These are phyloP conservation scores for Colletotrichum zoysiae DNA, from an alignment of 2,329 filamentous ascomycete genomes.

Conservation along the genomic window DNA sequence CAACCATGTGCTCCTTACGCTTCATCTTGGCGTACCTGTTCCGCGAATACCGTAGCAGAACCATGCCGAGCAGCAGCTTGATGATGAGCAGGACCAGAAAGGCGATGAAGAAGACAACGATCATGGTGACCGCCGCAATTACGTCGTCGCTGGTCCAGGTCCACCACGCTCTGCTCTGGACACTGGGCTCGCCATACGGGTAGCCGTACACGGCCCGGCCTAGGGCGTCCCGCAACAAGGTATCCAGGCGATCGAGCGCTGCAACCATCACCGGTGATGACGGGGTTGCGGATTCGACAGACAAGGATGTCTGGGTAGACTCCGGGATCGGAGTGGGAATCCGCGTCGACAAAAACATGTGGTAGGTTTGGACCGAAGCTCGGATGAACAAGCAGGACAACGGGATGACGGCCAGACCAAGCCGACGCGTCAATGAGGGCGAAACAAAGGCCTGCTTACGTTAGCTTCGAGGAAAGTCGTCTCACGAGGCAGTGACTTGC, in stretches of 20 bases:
- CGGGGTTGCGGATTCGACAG: constrained; percentile 71
- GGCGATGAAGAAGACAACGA: constrained; percentile 84
- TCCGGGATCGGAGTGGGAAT: constrained; percentile 79
- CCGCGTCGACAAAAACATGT: constrained; percentile 95
- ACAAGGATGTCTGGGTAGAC: constrained; percentile 74
- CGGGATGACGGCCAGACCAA: constrained; percentile 92
- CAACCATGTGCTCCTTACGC: constrained; percentile 68
- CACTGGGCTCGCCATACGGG: constrained; percentile 55
- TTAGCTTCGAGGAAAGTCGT: not conserved
- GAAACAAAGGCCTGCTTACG: constrained; percentile 81
- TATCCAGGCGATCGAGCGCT: constrained; percentile 83
- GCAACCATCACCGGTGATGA: constrained; percentile 82
- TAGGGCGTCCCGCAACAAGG: constrained; percentile 80
- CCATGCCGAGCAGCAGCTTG: constrained; percentile 91
- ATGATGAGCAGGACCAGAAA: constrained; percentile 88
- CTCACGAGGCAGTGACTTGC: constrained; percentile 58
- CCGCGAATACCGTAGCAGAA: constrained; percentile 82
- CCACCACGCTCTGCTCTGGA: constrained; percentile 59
- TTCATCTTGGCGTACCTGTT: constrained; percentile 87
- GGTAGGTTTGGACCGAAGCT: constrained; percentile 93
- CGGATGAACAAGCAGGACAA: constrained; percentile 96
- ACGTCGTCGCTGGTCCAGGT: constrained; percentile 77
- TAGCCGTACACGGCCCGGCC: constrained; percentile 78
- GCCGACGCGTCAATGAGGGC: constrained; percentile 87
- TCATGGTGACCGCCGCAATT: constrained; percentile 84